A percentile compares a stretch with the other conserved stretches of the same genome.
Evolutionary conservation across 257 asterid species (phyloP).

Genomic region (Nyctanthes arbortristis): DNA sequence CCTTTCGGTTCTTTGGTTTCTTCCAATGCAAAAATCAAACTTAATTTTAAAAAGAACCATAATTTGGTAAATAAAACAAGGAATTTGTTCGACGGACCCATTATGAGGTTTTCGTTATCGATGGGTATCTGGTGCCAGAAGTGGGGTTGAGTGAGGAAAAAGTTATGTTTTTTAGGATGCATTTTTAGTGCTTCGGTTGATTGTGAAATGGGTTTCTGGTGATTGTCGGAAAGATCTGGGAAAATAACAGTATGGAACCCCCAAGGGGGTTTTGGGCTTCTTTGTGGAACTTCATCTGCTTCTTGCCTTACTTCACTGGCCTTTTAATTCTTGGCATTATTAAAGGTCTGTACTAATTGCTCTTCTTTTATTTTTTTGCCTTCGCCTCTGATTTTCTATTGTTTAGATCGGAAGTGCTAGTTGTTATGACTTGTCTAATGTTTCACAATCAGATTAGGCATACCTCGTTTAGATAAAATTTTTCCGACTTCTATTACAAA

Average conservation of each 20-base stretch:
- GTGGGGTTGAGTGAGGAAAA: constrained; percentile 26
- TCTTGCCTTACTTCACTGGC: constrained; percentile 87
- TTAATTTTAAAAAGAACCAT: neutral
- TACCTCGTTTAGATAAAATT: constrained; percentile 1
- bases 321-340: constrained; percentile 83
- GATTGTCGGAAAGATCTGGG: constrained; percentile 28
- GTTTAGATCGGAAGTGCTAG: neutral
- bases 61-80: constrained; percentile 13
- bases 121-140: constrained; percentile 35
- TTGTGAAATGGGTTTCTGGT: constrained; percentile 28
- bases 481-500: constrained; percentile 11
- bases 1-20: neutral
- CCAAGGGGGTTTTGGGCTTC: constrained; percentile 71
- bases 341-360: constrained; percentile 55
- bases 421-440: neutral
- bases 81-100: constrained; percentile 22
- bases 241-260: constrained; percentile 61
- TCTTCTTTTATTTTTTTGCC: too few relatives aligned
- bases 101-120: constrained; percentile 14
- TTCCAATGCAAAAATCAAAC: constrained; percentile 1
- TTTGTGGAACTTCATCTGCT: constrained; percentile 68
- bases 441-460: neutral
- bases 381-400: neutral
- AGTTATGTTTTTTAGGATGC: neutral
- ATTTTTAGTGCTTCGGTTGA: constrained; percentile 12